Base-by-base conservation (phyloP, 2,329 filamentous ascomycete species). In the Alternaria sp. region DNA sequence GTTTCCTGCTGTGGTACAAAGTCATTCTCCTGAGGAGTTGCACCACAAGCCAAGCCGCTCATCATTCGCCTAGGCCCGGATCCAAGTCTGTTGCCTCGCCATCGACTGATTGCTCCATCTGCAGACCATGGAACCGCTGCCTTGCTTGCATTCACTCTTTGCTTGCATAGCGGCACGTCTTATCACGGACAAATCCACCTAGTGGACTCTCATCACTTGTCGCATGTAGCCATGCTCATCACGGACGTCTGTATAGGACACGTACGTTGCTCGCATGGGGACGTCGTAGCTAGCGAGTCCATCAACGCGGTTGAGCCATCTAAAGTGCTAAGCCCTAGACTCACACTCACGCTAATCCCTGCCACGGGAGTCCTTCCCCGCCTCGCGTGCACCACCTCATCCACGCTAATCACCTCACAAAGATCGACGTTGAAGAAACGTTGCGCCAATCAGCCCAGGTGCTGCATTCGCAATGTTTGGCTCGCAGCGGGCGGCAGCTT, bases 291-390 rank as follows among this genome's bases (percentile, higher is more conserved):
- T 51, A 62, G 59, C 59, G 56, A 59, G 55, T 55, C 59, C 55
- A 59, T 52, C 44, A 26, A 62, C 36, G 55, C 48, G 51, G 60
- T 57, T 54, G 53, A 61, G 57, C 57, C 61, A 63, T 61, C 49
- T 54, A 57, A 57, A 61, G 58, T 42, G 53, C 61, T 57, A 60
- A 53, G 51, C 53, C 53, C 30, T 51, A 39, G 61, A 42, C 54
- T 57, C n/a, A 43, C 42, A 49, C 38, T 56, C 42, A 43, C 51
- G 39, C 22, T 30, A 42, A 44, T 54, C 57, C 60, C 57, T 62
- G 49, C 53, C 34, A 36, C 64, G 66, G 66, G 57, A 65, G 51
- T 43, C 38, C 42, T 65, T 64, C 64, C 66, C 66, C 64, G 66
- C 39, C 49, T 49, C 38, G 42, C 38, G 30, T 62, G 63, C 61